Evolutionary conservation across 1,284 basidiomycete species (phyloP), one percentile per base, ranked within the genome.

Genomic region (Tilletia walkeri): DNA sequence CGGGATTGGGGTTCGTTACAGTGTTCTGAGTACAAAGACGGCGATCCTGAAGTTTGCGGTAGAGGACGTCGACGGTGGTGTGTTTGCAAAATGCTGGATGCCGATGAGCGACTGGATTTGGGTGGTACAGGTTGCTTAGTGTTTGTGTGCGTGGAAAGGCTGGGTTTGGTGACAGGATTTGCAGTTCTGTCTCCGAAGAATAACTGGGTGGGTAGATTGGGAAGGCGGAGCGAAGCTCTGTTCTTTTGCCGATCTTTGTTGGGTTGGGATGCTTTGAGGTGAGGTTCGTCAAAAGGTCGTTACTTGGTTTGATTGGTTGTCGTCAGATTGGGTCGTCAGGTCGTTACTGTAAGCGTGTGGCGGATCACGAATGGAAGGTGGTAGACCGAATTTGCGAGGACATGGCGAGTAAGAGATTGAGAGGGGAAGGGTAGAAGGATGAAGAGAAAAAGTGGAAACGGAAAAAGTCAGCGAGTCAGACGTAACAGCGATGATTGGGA

Each of bases 261-360:
- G 41, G 41, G 41, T 56, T 30, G 54, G 34, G 34, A 30, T 30
- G 24, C 24, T 30, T 30, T 30, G 24, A 34, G 54, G 5, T 12
- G 54, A 34, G 20, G 16, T 14, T 56, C 54, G 54, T 56, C 54
- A 56, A 56, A 56, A 56, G 54, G 54, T 56, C 54, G 54, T 56
- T 56, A 56, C 20, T 53, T 53, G n/a, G 5, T 4, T 56, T 56
- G 54, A 24, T 56, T 24, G 16, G 54, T 20, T 56, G 18, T 56
- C 54, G 54, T 56, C 54, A 56, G 34, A 30, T 34, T 30, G 24
- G 24, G 24, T 56, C 54, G 54, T 56, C 54, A 30, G 54, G 54
- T 56, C 54, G 54, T 56, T 56, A 56, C 54, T 56, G 54, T 56
- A 24, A 30, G 54, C 54, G 54, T 56, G 54, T 30, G 20, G 16